Conservation (phyloP, 176 grass and related monocot genomes). For the Avena sativa region DNA sequence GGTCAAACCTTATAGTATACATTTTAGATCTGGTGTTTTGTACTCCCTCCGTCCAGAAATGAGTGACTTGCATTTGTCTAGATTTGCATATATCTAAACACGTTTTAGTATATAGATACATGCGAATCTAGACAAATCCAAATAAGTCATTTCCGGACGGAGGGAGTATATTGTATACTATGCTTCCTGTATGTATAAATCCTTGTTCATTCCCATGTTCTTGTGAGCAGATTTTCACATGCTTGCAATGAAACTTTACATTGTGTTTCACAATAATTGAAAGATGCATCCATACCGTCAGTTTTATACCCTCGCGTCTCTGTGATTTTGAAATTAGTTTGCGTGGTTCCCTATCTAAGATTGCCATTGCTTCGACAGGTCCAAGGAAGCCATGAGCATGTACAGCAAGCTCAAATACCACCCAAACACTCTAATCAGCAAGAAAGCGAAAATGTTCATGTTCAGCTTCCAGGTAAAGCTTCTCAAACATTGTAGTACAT, state of each 20-base stretch:
- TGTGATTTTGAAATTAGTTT: neutral
- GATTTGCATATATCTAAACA: too few relatives aligned
- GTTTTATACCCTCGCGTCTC: neutral
- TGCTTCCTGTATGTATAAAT: neutral
- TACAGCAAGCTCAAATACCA: slow-evolving; percentile 88
- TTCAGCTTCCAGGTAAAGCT: slow-evolving; percentile 87
- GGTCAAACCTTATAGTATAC: neutral
- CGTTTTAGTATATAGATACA: too few relatives aligned
- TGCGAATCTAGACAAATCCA: too few relatives aligned
- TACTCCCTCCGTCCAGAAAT: neutral
- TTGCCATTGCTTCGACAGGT: slow-evolving; percentile 47
- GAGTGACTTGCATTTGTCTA: too few relatives aligned
- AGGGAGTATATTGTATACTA: neutral
- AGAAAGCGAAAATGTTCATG: slow-evolving; percentile 75
- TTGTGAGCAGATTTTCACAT: neutral
- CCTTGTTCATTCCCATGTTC: neutral
- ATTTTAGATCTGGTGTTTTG: neutral
- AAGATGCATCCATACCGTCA: neutral
- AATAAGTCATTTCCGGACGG: too few relatives aligned
- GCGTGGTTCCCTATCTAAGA: neutral
- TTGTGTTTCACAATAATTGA: neutral
- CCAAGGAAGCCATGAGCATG: slow-evolving; percentile 85
- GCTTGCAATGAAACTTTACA: neutral
- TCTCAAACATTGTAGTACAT: neutral
- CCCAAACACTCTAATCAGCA: slow-evolving; percentile 71